Conservation (phyloP, 352 stramenopile species). For the Pythium phragmitis region DNA sequence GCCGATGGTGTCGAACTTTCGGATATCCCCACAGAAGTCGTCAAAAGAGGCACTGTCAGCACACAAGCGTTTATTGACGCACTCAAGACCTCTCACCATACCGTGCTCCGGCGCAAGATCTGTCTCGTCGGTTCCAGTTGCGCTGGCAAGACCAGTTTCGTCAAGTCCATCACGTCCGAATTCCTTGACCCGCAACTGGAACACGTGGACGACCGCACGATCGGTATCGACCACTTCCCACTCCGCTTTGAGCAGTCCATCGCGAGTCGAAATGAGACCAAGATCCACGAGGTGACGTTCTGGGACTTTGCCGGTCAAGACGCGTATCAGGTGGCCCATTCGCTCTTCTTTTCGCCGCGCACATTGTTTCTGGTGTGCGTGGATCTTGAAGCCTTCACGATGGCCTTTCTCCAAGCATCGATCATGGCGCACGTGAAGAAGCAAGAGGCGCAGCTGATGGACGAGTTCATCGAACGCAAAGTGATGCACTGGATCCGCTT, state of each 20-base stretch:
- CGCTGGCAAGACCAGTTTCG: too few species aligned
- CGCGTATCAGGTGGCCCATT: slow-evolving; percentile 1
- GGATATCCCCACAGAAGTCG: background rate
- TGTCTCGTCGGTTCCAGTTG: too few species aligned
- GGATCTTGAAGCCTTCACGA: slow-evolving; percentile 10
- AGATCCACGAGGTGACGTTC: slow-evolving; percentile 14
- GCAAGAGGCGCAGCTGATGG: background rate
- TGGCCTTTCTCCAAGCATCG: background rate
- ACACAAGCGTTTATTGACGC: background rate
- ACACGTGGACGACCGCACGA: slow-evolving; percentile 9
- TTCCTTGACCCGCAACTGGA: too few species aligned
- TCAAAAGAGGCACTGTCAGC: background rate
- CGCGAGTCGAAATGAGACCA: background rate
- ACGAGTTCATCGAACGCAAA: background rate
- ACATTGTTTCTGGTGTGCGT: slow-evolving; percentile 19
- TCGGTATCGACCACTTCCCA: slow-evolving; percentile 34
- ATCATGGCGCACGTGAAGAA: background rate
- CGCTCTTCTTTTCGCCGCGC: slow-evolving; percentile 19
- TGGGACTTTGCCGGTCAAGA: slow-evolving; percentile 20
- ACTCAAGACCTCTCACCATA: too few species aligned
- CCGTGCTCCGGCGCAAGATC: too few species aligned
- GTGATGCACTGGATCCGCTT: slow-evolving; percentile 11
- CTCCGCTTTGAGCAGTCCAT: slow-evolving; percentile 3
- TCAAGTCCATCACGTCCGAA: too few species aligned
- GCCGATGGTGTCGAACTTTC: background rate